Evolutionary conservation across 78 protist species (phyloP), one percentile per base, ranked within the genome.

Genomic region (Dictyostelium purpureum): DNA sequence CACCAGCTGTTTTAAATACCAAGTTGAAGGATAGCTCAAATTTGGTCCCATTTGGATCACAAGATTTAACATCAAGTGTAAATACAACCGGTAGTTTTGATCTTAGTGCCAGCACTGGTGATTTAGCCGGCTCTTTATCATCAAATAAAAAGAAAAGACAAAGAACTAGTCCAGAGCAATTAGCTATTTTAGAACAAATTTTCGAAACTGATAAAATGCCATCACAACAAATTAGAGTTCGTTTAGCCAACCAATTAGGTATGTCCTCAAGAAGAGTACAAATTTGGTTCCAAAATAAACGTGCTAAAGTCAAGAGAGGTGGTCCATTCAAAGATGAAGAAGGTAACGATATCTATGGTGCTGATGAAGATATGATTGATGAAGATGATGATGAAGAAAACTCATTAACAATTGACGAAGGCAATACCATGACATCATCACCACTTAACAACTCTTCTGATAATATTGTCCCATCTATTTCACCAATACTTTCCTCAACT

Each of bases 281-380:
- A 69, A 77, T 92, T 42, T 92, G 95, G 95, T 92, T 92, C 92
- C 95, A 92, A 54, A 92, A 92, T 70, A 92, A 85, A 37, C 81
- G 95, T 73, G 95, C 95, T 40, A 92, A 92, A 42, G 95, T 77
- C 4, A 77, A 80, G 87, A 45, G 95, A 61, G 81, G 81, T 33
- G 92, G 92, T 37, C 85, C 79, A 42, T 88, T 88, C n/a, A 65
- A 67, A 4, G 47, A 73, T 21, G 76, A 28, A n/a, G 82, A 73
- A 10, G 92, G 31, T 11, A 56, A 31, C 16, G 92, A 85, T 7
- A 82, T 59, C 47, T 6, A 26, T 10, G 66, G 28, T 33, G 83
- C 33, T 6, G 83, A 57, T 0, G 76, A 35, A 14, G 57, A 56
- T 18, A 82, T 73, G 42, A 73, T 73, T n/a, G 45, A 45, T 6